These are phyloP conservation scores for Rosellinia necatrix DNA, from an alignment of 2,329 filamentous ascomycete species.

Conservation along the genomic window DNA sequence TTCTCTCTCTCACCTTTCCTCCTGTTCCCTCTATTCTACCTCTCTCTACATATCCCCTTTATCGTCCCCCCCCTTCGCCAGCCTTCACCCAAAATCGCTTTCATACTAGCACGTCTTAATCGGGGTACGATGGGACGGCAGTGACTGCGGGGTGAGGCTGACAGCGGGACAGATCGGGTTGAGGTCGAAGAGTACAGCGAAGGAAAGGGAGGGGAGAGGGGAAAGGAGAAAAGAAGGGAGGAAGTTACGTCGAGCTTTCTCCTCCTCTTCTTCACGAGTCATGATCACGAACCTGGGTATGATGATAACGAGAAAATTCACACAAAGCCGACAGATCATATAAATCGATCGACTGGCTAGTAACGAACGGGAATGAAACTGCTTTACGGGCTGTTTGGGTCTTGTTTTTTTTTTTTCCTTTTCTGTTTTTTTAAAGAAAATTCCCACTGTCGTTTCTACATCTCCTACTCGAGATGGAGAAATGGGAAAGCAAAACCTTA, in stretches of 20 bases:
- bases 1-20: too few relatives aligned
- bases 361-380: not conserved
- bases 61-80: too few relatives aligned
- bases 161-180: too few relatives aligned
- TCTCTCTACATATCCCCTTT: too few relatives aligned
- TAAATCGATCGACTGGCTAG: not conserved
- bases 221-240: not conserved
- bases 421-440: not conserved
- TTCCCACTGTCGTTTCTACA: not conserved
- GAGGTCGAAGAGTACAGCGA: not conserved
- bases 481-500: not conserved
- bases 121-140: not conserved
- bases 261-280: constrained; percentile 1
- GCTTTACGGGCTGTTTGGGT: not conserved
- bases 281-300: constrained; percentile 19
- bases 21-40: too few relatives aligned
- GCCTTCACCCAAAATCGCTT: not conserved
- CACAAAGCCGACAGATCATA: not conserved
- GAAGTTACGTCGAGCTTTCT: too few relatives aligned
- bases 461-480: too few relatives aligned
- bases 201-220: not conserved
- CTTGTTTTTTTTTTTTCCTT: not conserved
- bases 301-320: constrained; percentile 5
- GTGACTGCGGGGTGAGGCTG: too few relatives aligned
- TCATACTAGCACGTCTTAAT: not conserved